Percentiles rank a stretch among this genome's conserved stretches.
Conservation (phyloP, 179 eudicot species). For the Silene noctiflora region DNA sequence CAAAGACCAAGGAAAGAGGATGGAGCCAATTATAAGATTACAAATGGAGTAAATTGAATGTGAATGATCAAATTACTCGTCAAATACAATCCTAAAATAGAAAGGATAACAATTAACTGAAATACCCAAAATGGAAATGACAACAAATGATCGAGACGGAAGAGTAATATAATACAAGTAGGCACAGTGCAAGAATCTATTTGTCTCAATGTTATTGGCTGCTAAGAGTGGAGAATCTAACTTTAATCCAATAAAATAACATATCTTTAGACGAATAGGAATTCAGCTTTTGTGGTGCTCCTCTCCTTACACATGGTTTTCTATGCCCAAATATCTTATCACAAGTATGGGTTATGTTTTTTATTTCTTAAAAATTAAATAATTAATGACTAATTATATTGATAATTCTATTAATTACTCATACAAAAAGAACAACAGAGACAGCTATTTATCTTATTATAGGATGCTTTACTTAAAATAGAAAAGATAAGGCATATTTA, state of each 20-base stretch:
- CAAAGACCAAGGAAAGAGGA: too few species aligned
- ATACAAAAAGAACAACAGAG: constrained; percentile 15
- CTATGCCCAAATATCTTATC: constrained; percentile 18
- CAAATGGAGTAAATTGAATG: too few species aligned
- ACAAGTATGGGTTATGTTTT: constrained; percentile 10
- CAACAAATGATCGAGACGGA: too few species aligned
- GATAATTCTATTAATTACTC: constrained; percentile 20
- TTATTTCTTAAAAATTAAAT: too few species aligned
- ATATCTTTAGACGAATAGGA: constrained; percentile 47
- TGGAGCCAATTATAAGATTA: too few species aligned
- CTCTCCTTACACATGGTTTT: constrained; percentile 20
- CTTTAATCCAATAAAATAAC: constrained; percentile 18
- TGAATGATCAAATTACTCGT: too few species aligned
- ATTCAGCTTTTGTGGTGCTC: constrained; percentile 37
- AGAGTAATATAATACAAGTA: too few species aligned
- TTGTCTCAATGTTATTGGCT: constrained; percentile 26
- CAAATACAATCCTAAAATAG: too few species aligned
- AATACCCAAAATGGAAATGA: too few species aligned
- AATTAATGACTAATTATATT: neutral
- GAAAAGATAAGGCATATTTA: constrained; percentile 19
- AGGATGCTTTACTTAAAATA: constrained; percentile 27
- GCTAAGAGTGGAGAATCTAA: constrained; percentile 29
- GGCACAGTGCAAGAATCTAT: constrained; percentile 22
- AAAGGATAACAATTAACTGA: too few species aligned
- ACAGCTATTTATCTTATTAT: constrained; percentile 25